Evolutionary conservation across 805 yeast genomes (phyloP), one percentile per base, ranked within the genome.

Genomic region (Wickerhamomyces strasburgensis): DNA sequence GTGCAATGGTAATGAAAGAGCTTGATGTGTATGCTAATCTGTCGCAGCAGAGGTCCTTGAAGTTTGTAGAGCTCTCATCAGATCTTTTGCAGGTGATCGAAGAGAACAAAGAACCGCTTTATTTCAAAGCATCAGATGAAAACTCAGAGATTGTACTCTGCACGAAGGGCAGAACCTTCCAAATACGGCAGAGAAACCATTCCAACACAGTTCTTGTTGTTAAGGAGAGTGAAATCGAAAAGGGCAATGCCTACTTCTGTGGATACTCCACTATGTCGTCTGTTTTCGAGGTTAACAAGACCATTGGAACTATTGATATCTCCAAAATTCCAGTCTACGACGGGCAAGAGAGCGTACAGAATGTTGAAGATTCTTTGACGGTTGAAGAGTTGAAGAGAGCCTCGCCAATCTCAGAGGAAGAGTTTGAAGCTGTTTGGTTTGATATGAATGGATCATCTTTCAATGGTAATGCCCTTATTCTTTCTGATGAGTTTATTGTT

Each of bases 181-280:
- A 67, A 31, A 49, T 88, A 14, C 68, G 86, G 35, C 89, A 83
- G 51, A 80, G 84, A 65, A 85, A 86, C 54, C 97, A 90, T 57
- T 84, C 96, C 6, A 88, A 90, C 57, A 73, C 90, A 5, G 79
- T 84, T n/a, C 56, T 87, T 47, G 43, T 88, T 16, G 54, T 75
- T 54, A 57, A 57, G 17, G 33, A 39, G 15, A 47, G 54, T 0
- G 46, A 40, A 10, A 56, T 50, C 5, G 54, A 59, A 1, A 51
- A 43, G 5, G 50, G 44, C 6, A n/a, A 31, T 14, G 36, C 64
- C 1, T 35, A 36, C 57, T 11, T 58, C 17, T 38, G 66, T 57
- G 60, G 68, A 38, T 49, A 60, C 48, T 38, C 61, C 11, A 47
- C 50, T 5, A 63, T 68, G 31, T 48, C 53, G 5, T 54, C 56